Evolutionary conservation across 768 basidiomycete genomes (phyloP).

Genomic region (Dentipellis sp.): DNA sequence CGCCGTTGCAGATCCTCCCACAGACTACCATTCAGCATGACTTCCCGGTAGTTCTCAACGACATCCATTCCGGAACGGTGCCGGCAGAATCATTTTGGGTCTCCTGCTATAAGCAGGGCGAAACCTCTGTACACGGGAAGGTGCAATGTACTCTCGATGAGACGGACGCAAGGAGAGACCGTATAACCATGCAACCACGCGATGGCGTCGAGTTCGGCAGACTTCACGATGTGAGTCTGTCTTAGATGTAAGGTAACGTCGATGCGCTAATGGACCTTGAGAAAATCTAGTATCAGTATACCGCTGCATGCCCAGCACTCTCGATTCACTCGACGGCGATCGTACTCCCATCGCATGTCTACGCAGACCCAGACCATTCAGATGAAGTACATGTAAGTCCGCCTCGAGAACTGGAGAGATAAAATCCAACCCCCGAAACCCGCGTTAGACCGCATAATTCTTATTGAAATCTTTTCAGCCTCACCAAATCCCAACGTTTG

Average conservation of each 20-base stretch:
- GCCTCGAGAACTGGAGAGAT: too few species aligned
- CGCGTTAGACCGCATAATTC: too few species aligned
- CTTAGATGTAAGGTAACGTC: not conserved
- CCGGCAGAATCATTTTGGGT: conserved; percentile 14
- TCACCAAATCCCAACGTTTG: conserved; percentile 12
- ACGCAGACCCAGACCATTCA: conserved; percentile 12
- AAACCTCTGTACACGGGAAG: conserved; percentile 13
- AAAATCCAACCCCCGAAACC: too few species aligned
- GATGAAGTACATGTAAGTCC: conserved; percentile 11
- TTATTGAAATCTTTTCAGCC: conserved; percentile 1
- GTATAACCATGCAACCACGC: conserved; percentile 1
- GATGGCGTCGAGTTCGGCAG: conserved; percentile 11
- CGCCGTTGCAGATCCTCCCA: conserved; percentile 2
- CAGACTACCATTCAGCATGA: conserved; percentile 12
- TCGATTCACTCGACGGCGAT: conserved; percentile 9
- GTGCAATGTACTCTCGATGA: conserved; percentile 9
- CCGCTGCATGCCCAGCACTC: conserved; percentile 5
- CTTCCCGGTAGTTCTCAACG: conserved; percentile 12
- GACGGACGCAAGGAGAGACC: not conserved
- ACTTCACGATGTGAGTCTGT: conserved; percentile 5
- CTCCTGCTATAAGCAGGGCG: conserved; percentile 12
- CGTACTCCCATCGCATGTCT: conserved; percentile 7
- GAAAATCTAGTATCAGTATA: conserved; percentile 7
- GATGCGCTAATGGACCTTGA: not conserved
- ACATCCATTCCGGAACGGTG: conserved; percentile 9